Base-by-base conservation (phyloP, 140 eudicot genomes). In the Anethum foeniculum region DNA sequence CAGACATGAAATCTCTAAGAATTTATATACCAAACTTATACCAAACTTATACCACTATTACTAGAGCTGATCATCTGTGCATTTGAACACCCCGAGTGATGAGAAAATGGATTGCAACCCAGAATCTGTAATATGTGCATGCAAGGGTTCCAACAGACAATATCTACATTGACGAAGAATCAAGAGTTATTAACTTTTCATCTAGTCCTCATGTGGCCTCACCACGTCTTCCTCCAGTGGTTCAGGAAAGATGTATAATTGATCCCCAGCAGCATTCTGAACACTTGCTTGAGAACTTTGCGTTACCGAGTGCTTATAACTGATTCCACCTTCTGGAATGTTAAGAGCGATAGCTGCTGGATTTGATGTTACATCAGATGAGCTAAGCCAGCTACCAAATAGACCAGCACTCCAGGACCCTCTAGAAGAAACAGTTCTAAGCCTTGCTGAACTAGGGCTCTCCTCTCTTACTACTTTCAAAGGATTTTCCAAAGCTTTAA, bases 311-410 rank as follows among this genome's bases (percentile, higher is more conserved):
- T 81, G 88, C 77, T 92, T 94, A 16, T 87, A 82, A 77, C 99
- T 94, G 81, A 93, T 83, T 0, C 90, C 80, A 0, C 93, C 96
- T 54, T 91, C 92, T 38, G 58, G 65, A 46, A 83, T 89, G 56
- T 60, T 80, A 28, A 65, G 19, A 52, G 60, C 6, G 19, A 51
- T 81, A 87, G 90, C 62, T 88, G 90, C 69, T 76, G 88, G 90
- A 48, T 56, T 68, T 3, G 82, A 84, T 39, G 86, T 89, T 62
- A 89, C 90, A 47, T 91, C 96, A 8, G 83, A 82, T 7, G 91
- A 87, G 83, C 97, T 92, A 82, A 93, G 90, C 98, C 98, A 96
- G 88, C 98, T 93, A 14, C 99, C 91, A 80, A 91, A 93, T 65
- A 96, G 78, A 43, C 96, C 92, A 25, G 94, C 97, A 76, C 90